These are phyloP conservation scores for Puccinia triticina DNA, from an alignment of 1,284 basidiomycete species.

Conservation along the genomic window DNA sequence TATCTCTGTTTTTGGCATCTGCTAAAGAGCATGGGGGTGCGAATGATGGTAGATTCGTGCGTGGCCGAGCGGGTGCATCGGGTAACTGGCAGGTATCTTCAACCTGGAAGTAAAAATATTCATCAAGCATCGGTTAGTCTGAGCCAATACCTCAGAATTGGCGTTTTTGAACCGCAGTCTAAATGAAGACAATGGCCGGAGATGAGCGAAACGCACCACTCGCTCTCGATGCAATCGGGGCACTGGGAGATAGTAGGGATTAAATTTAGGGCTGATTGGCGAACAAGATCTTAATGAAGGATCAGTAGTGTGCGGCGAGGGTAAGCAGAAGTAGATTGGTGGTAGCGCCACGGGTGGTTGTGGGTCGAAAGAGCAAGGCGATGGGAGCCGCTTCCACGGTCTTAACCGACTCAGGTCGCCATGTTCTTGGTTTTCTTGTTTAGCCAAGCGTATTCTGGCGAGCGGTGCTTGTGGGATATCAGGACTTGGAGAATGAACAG, in stretches of 20 bases:
- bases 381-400: conserved; percentile 35
- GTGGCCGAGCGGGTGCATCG: neutral
- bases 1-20: neutral
- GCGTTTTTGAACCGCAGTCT: neutral
- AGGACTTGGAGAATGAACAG: conserved; percentile 3
- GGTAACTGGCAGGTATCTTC: neutral
- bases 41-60: neutral
- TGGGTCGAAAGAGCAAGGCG: conserved; percentile 14
- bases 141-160: neutral
- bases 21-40: neutral
- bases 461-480: neutral
- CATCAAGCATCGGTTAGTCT: neutral
- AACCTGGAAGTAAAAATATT: neutral
- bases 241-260: conserved; percentile 30
- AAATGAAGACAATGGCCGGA: neutral
- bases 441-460: conserved; percentile 18
- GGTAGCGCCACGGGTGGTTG: conserved; percentile 17
- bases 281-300: conserved; percentile 8
- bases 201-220: neutral
- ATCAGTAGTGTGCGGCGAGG: neutral
- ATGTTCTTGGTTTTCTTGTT: conserved; percentile 4
- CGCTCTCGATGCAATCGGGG: conserved; percentile 6
- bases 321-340: conserved; percentile 24
- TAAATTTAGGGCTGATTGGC: conserved; percentile 9
- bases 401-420: conserved; percentile 25